These are phyloP conservation scores for Aspergillus coremiiformis DNA, from an alignment of 495 filamentous ascomycete genomes.

Conservation along the genomic window DNA sequence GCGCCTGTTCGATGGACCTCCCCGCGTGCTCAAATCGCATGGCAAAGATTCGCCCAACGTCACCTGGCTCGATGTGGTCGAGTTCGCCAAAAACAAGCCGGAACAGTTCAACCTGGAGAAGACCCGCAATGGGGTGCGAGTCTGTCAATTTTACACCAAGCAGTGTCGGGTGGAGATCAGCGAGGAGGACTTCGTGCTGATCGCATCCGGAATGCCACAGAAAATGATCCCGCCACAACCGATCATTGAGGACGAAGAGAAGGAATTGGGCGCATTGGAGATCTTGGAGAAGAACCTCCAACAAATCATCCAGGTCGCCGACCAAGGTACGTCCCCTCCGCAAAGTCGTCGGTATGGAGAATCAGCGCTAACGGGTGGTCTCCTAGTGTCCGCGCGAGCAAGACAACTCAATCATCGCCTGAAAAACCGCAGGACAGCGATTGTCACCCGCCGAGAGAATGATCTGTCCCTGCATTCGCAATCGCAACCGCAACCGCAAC, in stretches of 20 bases:
- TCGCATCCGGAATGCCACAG: constrained; percentile 72
- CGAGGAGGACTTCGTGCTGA: constrained; percentile 78
- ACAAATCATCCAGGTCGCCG: constrained; percentile 68
- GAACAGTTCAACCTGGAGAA: constrained; percentile 70
- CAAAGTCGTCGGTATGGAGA: not conserved
- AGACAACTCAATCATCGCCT: constrained; percentile 77
- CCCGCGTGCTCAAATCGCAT: constrained; percentile 58
- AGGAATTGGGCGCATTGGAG: constrained; percentile 74
- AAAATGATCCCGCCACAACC: constrained; percentile 78
- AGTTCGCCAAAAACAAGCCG: constrained; percentile 73
- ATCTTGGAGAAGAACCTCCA: constrained; percentile 71
- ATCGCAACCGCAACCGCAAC: constrained; percentile 2
- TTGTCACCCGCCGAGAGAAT: constrained; percentile 52
- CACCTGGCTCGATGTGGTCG: constrained; percentile 78
- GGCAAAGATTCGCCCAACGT: constrained; percentile 56
- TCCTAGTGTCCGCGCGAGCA: constrained; percentile 63
- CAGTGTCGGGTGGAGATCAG: constrained; percentile 77
- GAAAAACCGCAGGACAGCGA: constrained; percentile 64
- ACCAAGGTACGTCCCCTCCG: constrained; percentile 55
- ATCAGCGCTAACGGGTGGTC: constrained; percentile 12
- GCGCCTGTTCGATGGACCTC: constrained; percentile 73
- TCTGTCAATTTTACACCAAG: constrained; percentile 75
- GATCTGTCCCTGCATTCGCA: constrained; percentile 32
- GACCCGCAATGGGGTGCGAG: constrained; percentile 55
- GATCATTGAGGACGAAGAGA: constrained; percentile 77